Base-by-base conservation (phyloP, 306 rosid species). In the Castanea crenata region DNA sequence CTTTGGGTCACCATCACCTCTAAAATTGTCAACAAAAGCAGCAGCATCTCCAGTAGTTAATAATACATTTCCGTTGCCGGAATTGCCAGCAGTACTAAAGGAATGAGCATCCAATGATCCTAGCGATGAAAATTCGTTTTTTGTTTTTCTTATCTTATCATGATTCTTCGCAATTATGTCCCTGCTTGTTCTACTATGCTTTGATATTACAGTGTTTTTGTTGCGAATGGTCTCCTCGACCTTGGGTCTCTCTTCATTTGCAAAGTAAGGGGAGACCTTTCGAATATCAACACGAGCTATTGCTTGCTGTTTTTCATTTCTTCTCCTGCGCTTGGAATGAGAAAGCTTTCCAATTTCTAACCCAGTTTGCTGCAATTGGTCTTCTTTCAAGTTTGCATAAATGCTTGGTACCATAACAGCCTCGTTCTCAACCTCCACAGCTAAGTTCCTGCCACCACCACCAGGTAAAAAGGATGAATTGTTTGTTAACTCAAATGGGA, bases 231-330 rank as follows among this genome's bases (percentile, higher is more conserved):
- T 35, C 41, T 35, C 41, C 41, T 35, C 41, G 6, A 35, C 8
- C 41, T 35, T 35, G 41, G 2, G 41, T 35, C 41, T 7, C 5
- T 0, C 0, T 6, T 35, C 41, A 35, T 6, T 35, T 38, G 44
- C 44, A 29, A 84, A 76, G 59, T 68, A 58, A 32, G 69, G 79
- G 62, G 79, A 84, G 55, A 84, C 76, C 57, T 80, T 76, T 71
- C 20, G 46, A 64, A 51, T 20, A 8, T 51, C 63, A 76, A 31
- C 14, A 0, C 1, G 38, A 23, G 49, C 61, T 13, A 18, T 4
- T 12, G 55, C 69, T 38, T 56, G 25, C 15, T 14, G 75, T 14
- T 78, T 73, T 35, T 52, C 71, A 3, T 25, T 71, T 27, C 63
- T 13, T 55, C 56, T 55, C 57, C 74, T 57, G 44, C 44, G 72